Conservation (phyloP, 2,329 filamentous ascomycete species). For the Kalmusia sp. region DNA sequence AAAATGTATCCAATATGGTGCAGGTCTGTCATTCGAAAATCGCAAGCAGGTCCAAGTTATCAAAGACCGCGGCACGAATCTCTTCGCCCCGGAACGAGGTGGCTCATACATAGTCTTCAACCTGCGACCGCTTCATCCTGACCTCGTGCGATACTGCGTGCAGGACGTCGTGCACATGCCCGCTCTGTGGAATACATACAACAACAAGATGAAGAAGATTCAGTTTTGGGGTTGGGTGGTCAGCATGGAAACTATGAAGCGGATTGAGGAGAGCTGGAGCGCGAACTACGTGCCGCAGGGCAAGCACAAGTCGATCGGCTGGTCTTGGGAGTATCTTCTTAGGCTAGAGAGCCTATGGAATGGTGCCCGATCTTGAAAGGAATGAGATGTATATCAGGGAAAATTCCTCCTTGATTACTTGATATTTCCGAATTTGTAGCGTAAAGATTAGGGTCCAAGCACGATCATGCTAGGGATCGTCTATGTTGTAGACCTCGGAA, state of each 20-base stretch:
- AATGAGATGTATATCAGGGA: no score
- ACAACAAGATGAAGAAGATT: not conserved
- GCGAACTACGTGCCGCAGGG: not conserved
- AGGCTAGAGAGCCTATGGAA: not conserved
- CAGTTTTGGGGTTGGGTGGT: slow-evolving; percentile 5
- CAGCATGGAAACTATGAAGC: not conserved
- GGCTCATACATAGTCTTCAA: slow-evolving; percentile 39
- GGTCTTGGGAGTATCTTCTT: not conserved
- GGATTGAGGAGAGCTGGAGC: not conserved
- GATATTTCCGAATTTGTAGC: no score
- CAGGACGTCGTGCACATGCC: slow-evolving; percentile 6
- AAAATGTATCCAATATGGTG: no score
- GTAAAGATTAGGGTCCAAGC: no score
- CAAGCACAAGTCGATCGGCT: not conserved
- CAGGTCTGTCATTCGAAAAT: no score
- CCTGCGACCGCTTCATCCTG: slow-evolving; percentile 24
- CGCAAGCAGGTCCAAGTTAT: no score
- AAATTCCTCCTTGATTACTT: no score
- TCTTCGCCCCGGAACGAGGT: slow-evolving; percentile 30
- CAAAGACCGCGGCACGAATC: no score
- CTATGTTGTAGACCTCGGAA: no score
- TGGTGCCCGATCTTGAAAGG: no score
- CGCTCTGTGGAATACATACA: not conserved
- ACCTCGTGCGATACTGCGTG: not conserved
- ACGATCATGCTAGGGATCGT: no score